phyloP scores from a whole-genome alignment of 441 rosid species.

The Lepidium campestre region DNA sequence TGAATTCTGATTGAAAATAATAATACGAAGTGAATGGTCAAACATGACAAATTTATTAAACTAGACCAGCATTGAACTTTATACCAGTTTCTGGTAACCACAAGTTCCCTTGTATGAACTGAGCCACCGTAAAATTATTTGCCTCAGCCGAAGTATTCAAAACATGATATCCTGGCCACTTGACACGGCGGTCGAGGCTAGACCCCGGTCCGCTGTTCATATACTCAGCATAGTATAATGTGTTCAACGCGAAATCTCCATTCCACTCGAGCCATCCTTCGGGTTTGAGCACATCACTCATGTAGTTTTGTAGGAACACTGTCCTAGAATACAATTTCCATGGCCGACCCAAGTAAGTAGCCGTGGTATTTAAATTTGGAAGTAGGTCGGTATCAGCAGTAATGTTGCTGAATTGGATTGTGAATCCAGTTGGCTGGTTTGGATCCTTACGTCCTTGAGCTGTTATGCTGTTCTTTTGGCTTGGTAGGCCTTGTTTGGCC shows the following conservation, averaged over 20 bases:
- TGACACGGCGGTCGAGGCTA: constrained; percentile 40
- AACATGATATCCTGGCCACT: constrained; percentile 73
- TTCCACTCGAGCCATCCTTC: constrained; percentile 92
- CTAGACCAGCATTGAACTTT: constrained; percentile 41
- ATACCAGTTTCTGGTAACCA: constrained; percentile 88
- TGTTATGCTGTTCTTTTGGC: constrained; percentile 28
- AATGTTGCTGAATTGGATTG: constrained; percentile 72
- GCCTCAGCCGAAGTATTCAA: constrained; percentile 45
- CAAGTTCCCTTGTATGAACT: constrained; percentile 62
- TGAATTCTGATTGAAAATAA: not conserved
- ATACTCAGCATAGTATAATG: constrained; percentile 72
- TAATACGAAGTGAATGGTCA: not conserved
- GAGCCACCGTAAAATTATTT: constrained; percentile 62
- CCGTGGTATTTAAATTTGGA: constrained; percentile 39
- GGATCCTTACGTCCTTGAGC: constrained; percentile 36
- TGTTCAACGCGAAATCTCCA: constrained; percentile 41
- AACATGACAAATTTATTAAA: not conserved
- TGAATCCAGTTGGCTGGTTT: constrained; percentile 47
- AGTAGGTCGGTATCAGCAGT: constrained; percentile 60
- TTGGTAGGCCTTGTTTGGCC: constrained; percentile 31
- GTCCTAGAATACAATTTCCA: constrained; percentile 82
- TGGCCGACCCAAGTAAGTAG: constrained; percentile 74
- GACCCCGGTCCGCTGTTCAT: constrained; percentile 67
- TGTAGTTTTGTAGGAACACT: constrained; percentile 59
- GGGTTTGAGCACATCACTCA: constrained; percentile 45